phyloP scores from a whole-genome alignment of 2,329 filamentous ascomycete genomes.

The Trichoderma semiorbis region DNA sequence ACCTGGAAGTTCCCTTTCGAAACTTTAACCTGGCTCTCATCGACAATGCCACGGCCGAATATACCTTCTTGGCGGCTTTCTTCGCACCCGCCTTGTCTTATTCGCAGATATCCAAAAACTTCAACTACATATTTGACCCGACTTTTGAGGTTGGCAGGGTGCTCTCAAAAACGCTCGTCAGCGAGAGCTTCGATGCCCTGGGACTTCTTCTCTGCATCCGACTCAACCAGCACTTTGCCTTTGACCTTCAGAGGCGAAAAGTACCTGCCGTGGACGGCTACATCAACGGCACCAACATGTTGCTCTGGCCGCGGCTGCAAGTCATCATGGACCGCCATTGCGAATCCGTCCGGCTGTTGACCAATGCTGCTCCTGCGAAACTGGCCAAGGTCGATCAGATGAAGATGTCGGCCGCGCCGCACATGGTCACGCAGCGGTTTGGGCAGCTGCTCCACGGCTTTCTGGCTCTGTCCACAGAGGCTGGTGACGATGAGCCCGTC shows the following conservation, averaged over 20 bases:
- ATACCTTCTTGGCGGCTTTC: conserved; percentile 87
- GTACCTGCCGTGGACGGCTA: conserved; percentile 87
- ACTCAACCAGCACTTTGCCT: conserved; percentile 89
- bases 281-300: conserved; percentile 92
- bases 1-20: conserved; percentile 85
- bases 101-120: conserved; percentile 75
- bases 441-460: conserved; percentile 88
- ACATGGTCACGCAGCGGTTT: conserved; percentile 91
- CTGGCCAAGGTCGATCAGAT: conserved; percentile 45
- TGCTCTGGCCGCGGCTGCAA: conserved; percentile 94
- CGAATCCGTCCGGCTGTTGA: conserved; percentile 72
- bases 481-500: conserved; percentile 91
- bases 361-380: conserved; percentile 48
- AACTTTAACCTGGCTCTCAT: conserved; percentile 93
- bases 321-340: conserved; percentile 90
- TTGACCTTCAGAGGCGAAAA: conserved; percentile 87
- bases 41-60: conserved; percentile 92
- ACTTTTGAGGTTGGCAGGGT: conserved; percentile 79
- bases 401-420: conserved; percentile 74
- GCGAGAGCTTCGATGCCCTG: conserved; percentile 76
- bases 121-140: conserved; percentile 83
- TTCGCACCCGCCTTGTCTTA: conserved; percentile 77
- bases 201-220: conserved; percentile 89
- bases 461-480: conserved; percentile 77
- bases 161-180: conserved; percentile 72